Evolutionary conservation across 2,329 filamentous ascomycete genomes (phyloP), one percentile per base, ranked within the genome.

Genomic region (Westerdykella aurantiaca): DNA sequence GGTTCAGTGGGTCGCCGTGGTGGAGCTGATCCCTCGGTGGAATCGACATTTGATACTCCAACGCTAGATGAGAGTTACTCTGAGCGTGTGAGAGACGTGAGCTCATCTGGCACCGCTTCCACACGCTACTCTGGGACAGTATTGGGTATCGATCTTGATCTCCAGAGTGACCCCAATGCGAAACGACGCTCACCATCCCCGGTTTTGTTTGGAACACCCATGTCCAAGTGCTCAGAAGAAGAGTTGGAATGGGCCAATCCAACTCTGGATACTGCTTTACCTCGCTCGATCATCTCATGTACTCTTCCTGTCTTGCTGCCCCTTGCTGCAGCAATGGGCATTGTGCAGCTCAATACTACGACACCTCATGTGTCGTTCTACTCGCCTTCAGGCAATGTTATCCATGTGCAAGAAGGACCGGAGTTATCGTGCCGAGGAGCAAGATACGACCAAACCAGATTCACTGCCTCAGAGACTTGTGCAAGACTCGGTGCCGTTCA

Each of bases 221-320:
- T 3, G 14, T 33, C 21, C 13, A 38, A 18, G 9, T 21, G 10
- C 10, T 14, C 13, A 29, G 7, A 23, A 17, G 16, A 7, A 10
- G 9, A 14, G 18, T 23, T 12, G 11, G n/a, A 16, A 35, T 16
- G 21, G 7, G 6, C 33, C 13, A n/a, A 29, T 17, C 29, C 22
- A 4, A 12, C n/a, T 11, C 42, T 14, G 13, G 39, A 40, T n/a
- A 33, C 41, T 35, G 17, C 42, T 14, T 33, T 45, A 21, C 38
- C 38, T 41, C 53, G 42, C 37, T 60, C 55, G 3, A 56, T 67
- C 18, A 63, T 52, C 5, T 69, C 66, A 10, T 63, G 60, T 29
- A 66, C 64, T n/a, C 47, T 69, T 14, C 58, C 59, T 5, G 52
- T 60, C 34, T 55, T 69, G 31, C 51, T 69, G 18, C 64, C 65